Conservation (phyloP, 2,329 filamentous ascomycete genomes). For the Pyricularia grisea region DNA sequence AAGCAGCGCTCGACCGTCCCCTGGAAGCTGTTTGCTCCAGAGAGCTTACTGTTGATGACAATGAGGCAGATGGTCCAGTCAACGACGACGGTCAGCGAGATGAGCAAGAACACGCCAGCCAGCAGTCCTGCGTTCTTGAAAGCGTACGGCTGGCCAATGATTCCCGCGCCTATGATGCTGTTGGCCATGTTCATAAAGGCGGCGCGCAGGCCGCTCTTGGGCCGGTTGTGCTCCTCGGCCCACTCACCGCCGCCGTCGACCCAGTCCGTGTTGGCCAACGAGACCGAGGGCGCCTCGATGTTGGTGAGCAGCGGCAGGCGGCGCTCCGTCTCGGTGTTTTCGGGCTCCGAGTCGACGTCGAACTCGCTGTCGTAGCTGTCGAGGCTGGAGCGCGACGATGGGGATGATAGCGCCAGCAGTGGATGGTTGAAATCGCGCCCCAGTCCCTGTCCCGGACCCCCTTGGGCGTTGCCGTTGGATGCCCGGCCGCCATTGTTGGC, state of each 20-base stretch:
- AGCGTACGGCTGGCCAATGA: slow-evolving; percentile 88
- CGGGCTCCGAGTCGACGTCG: slow-evolving; percentile 17
- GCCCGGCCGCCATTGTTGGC: neutral
- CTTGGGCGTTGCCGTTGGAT: slow-evolving; percentile 8
- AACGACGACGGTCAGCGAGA: slow-evolving; percentile 71
- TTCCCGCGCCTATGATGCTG: slow-evolving; percentile 78
- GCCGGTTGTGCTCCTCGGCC: slow-evolving; percentile 34
- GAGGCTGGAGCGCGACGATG: slow-evolving; percentile 5
- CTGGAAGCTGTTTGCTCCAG: slow-evolving; percentile 88
- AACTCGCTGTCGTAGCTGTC: slow-evolving; percentile 17
- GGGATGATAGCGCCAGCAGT: neutral
- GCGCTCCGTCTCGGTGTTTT: slow-evolving; percentile 24
- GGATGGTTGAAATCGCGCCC: neutral
- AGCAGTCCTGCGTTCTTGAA: slow-evolving; percentile 83
- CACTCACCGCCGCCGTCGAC: neutral
- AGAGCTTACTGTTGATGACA: slow-evolving; percentile 94
- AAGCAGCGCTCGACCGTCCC: slow-evolving; percentile 95
- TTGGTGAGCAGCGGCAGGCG: slow-evolving; percentile 60
- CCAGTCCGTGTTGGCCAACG: slow-evolving; percentile 46
- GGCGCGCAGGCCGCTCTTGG: slow-evolving; percentile 75
- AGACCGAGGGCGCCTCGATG: slow-evolving; percentile 70
- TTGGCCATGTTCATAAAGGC: slow-evolving; percentile 99
- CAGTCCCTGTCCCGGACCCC: slow-evolving; percentile 4
- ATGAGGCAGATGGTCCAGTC: slow-evolving; percentile 98
- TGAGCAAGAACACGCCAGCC: slow-evolving; percentile 68